Evolutionary conservation across 2,329 filamentous ascomycete genomes (phyloP).

Genomic region (Hypoxylon sp.): DNA sequence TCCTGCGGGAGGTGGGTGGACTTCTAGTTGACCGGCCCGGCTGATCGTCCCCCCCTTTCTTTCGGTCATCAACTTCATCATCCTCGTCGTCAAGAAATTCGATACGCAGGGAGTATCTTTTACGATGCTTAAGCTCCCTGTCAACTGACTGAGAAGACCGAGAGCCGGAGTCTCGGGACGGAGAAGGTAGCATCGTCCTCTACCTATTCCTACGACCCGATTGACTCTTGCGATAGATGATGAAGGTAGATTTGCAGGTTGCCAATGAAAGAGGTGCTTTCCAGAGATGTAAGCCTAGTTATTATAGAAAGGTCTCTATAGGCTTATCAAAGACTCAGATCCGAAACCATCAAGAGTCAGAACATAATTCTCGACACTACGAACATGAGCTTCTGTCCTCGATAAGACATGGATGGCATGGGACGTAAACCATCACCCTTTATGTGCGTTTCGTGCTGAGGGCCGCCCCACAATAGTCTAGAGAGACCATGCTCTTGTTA

Average conservation of each 20-base stretch:
- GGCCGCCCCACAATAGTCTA: neutral
- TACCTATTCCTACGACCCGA: neutral
- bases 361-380: neutral
- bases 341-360: too few species aligned
- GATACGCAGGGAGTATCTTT: slow-evolving; percentile 32
- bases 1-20: neutral
- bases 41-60: neutral
- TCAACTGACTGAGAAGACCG: neutral
- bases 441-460: neutral
- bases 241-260: neutral
- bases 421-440: neutral
- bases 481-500: neutral
- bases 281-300: too few species aligned
- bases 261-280: neutral
- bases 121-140: slow-evolving; percentile 10
- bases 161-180: neutral
- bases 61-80: neutral
- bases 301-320: too few species aligned
- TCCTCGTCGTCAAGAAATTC: slow-evolving; percentile 28
- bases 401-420: neutral
- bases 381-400: neutral
- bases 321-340: too few species aligned
- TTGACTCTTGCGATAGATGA: too few species aligned
- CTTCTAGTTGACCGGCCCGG: neutral
- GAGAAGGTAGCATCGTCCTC: slow-evolving; percentile 12